Base-by-base conservation (phyloP, 345 rosid genomes). In the Linum usitatissimum region DNA sequence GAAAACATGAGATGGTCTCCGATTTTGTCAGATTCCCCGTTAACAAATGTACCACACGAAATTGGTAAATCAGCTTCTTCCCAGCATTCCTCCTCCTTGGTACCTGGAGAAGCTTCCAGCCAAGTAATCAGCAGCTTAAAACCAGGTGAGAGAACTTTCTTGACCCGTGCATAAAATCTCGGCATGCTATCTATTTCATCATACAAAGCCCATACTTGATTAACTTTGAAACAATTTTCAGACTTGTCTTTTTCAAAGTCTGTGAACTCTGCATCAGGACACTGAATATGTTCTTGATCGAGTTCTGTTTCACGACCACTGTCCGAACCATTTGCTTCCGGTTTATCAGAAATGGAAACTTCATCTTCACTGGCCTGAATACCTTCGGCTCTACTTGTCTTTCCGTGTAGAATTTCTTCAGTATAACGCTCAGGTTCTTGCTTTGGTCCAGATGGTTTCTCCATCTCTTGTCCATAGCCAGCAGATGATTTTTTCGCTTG, bases 151-250 rank as follows among this genome's bases (percentile, higher is more conserved):
- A 61, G 30, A 49, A 92, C 93, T 73, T 81, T 87, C 59, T 59
- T 70, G 53, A 89, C 64, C 66, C 70, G 66, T 36, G 89, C 96
- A 79, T 92, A 87, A 59, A 64, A 79, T 64, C 96, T 84, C 15
- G 96, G 98, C 98, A 92, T 84, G 70, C 84, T 78, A 54, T 89
- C 98, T 30, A 60, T 10, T 18, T 77, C 9, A 80, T 92, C 95
- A 79, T 89, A 92, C 70, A 83, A 36, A 54, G 98, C 93, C 96
- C 98, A 92, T 42, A 87, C 53, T 71, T 92, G 93, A 73, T 79
- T 69, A 60, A 68, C 86, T 65, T 79, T 68, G 87, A 92, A 89
- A 73, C 77, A 69, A 67, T 38, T 64, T 67, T 74, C 78, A 23
- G 66, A 70, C 73, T 58, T 72, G 21, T 58, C 60, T 72, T 73